Evolutionary conservation across 2,329 filamentous ascomycete species (phyloP).

Genomic region (Aspergillus quadrilineatus): DNA sequence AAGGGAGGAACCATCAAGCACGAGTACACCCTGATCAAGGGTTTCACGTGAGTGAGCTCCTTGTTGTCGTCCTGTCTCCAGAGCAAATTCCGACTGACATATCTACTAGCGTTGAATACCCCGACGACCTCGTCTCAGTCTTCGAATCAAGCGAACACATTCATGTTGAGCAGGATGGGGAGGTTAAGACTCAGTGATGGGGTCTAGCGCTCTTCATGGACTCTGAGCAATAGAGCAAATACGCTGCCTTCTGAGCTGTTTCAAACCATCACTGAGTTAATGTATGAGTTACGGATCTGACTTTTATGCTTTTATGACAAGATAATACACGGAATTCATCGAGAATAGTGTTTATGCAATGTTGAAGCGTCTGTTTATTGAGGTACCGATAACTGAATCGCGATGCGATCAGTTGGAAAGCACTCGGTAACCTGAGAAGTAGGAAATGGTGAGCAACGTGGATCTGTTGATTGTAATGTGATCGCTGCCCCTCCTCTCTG

Average conservation of each 20-base stretch:
- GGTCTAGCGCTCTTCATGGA: not conserved
- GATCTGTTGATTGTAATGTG: not conserved
- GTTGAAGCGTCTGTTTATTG: not conserved
- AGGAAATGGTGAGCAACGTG: not conserved
- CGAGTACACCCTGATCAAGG: slow-evolving; percentile 85
- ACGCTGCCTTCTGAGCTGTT: not conserved
- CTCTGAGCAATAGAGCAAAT: slow-evolving; percentile 1
- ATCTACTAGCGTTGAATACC: slow-evolving; percentile 66
- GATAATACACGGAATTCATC: slow-evolving; percentile 1
- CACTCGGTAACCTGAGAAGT: not conserved
- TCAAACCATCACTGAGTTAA: slow-evolving; percentile 4
- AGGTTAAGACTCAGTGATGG: slow-evolving; percentile 66
- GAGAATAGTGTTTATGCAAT: not conserved
- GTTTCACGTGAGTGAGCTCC: slow-evolving; percentile 72
- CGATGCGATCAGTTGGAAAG: not conserved
- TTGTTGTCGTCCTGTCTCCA: not conserved
- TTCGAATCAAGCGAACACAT: slow-evolving; percentile 65
- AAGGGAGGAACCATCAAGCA: slow-evolving; percentile 82
- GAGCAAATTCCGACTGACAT: slow-evolving; percentile 11
- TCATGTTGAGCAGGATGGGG: slow-evolving; percentile 73
- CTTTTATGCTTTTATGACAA: slow-evolving; percentile 6
- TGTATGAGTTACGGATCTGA: slow-evolving; percentile 22
- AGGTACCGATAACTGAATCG: not conserved
- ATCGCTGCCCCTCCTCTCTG: not conserved
- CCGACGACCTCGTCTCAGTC: slow-evolving; percentile 63